A percentile compares a stretch with the other conserved stretches of the same genome.
Evolutionary conservation across 352 stramenopile species (phyloP).

Genomic region (Globisporangium parvum): DNA sequence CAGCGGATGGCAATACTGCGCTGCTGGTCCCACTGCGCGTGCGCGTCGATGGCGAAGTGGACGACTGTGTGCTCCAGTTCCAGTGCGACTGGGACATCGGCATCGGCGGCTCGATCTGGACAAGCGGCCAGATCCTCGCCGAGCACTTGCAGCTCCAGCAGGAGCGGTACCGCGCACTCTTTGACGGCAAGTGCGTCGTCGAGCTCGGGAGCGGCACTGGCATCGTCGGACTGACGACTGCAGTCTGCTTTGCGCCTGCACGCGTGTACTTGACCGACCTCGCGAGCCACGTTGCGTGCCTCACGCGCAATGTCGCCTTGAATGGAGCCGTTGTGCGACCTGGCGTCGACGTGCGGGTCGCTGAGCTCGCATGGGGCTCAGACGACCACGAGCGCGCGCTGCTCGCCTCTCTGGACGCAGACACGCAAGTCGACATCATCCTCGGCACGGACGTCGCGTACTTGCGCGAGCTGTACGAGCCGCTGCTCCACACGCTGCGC

Average conservation of each 20-base stretch:
- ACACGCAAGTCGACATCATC: slow-evolving; percentile 53
- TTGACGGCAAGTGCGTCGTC: slow-evolving; percentile 56
- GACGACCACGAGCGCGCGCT: slow-evolving; percentile 36
- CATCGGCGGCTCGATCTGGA: slow-evolving; percentile 82
- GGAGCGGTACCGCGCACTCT: slow-evolving; percentile 35
- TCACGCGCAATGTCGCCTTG: slow-evolving; percentile 52
- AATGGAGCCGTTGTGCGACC: slow-evolving; percentile 26
- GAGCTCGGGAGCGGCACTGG: slow-evolving; percentile 78
- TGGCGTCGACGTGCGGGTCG: slow-evolving; percentile 40
- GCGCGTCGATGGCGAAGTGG: slow-evolving; percentile 23
- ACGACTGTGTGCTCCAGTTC: slow-evolving; percentile 44
- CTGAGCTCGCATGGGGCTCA: slow-evolving; percentile 55
- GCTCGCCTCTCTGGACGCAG: slow-evolving; percentile 16
- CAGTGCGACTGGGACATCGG: slow-evolving; percentile 75
- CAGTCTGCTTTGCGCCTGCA: slow-evolving; percentile 49
- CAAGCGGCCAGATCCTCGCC: slow-evolving; percentile 66
- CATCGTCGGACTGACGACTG: slow-evolving; percentile 61
- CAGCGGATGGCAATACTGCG: neutral
- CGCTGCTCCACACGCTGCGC: slow-evolving; percentile 57
- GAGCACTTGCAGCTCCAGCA: slow-evolving; percentile 53
- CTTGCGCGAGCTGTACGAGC: slow-evolving; percentile 64
- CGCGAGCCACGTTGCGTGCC: slow-evolving; percentile 41
- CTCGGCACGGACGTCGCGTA: slow-evolving; percentile 81
- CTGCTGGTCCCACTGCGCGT: slow-evolving; percentile 42
- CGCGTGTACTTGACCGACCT: slow-evolving; percentile 68